These are phyloP conservation scores for Rhododendron vialii DNA, from an alignment of 148 eudicot genomes.

Conservation along the genomic window DNA sequence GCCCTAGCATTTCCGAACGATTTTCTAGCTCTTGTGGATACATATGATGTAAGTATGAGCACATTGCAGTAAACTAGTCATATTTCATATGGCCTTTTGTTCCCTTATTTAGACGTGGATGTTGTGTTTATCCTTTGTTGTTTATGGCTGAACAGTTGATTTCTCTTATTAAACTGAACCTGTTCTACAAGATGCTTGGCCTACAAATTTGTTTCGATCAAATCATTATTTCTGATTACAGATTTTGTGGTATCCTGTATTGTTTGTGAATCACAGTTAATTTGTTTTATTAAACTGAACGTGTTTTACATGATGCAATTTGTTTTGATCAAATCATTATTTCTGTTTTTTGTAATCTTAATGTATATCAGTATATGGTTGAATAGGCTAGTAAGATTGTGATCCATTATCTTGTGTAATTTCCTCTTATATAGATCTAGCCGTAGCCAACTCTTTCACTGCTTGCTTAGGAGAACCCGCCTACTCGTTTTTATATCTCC, in stretches of 20 bases:
- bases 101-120: background rate
- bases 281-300: background rate
- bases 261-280: background rate
- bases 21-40: constrained; percentile 96
- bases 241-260: background rate
- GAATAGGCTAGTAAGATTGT: background rate
- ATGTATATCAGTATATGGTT: background rate
- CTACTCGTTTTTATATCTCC: background rate
- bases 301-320: background rate
- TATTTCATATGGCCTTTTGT: background rate
- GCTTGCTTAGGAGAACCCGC: background rate
- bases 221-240: background rate
- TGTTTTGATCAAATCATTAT: background rate
- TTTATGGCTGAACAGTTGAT: background rate
- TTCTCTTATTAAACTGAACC: background rate
- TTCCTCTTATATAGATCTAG: background rate
- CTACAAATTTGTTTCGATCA: background rate
- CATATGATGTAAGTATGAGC: constrained; percentile 83
- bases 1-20: constrained; percentile 84
- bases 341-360: background rate
- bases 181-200: background rate
- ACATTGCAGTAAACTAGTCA: constrained; percentile 1
- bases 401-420: background rate
- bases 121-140: background rate
- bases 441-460: background rate